These are phyloP conservation scores for Lolium rigidum DNA, from an alignment of 176 grass and related monocot species.

Conservation along the genomic window DNA sequence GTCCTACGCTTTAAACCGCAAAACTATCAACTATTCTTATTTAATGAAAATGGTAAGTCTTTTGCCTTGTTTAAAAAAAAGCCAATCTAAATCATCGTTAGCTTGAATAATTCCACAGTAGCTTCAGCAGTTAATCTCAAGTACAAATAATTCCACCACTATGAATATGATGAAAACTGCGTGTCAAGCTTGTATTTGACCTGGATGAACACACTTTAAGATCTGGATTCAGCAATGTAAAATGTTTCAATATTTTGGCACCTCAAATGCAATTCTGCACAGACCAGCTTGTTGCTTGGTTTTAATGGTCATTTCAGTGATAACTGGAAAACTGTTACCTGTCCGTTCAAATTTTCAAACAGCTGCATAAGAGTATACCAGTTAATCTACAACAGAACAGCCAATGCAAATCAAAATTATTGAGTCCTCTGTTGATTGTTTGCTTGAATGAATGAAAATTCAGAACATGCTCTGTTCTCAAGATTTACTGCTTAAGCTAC, in stretches of 20 bases:
- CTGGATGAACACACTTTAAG: too few relatives aligned
- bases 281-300: neutral
- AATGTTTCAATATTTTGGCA: neutral
- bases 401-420: neutral
- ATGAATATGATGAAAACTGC: too few relatives aligned
- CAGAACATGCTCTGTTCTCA: neutral
- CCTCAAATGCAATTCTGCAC: conserved; percentile 1
- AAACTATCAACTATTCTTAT: too few relatives aligned
- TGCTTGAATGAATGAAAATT: neutral
- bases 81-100: too few relatives aligned
- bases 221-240: too few relatives aligned
- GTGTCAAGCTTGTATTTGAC: too few relatives aligned
- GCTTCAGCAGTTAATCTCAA: too few relatives aligned
- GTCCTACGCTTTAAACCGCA: too few relatives aligned
- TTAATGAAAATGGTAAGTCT: too few relatives aligned
- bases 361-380: neutral
- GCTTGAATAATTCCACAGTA: too few relatives aligned
- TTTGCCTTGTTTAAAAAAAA: too few relatives aligned
- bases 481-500: conserved; percentile 1
- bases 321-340: neutral
- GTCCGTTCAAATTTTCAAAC: neutral
- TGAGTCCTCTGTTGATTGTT: neutral
- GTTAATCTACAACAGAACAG: neutral
- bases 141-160: too few relatives aligned
- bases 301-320: neutral